These are phyloP conservation scores for Clavispora vitiphila DNA, from an alignment of 805 yeast species.

Conservation along the genomic window DNA sequence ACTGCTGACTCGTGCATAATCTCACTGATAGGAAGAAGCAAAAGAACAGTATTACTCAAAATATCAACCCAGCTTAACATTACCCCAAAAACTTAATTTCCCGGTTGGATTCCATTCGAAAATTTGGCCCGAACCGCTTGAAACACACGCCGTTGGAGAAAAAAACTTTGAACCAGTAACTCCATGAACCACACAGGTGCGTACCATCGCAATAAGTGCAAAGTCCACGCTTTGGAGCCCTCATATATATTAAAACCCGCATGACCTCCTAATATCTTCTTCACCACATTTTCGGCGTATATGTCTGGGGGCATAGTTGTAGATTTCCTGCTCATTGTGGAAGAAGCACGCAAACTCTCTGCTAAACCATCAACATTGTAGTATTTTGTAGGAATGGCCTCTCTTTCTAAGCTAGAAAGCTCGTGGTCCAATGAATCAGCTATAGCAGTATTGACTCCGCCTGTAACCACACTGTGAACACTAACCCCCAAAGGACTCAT, in stretches of 20 bases:
- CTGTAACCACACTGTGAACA: constrained; percentile 35
- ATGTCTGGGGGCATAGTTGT: constrained; percentile 2
- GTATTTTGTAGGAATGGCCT: not conserved
- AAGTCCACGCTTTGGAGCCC: constrained; percentile 7
- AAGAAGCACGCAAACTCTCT: constrained; percentile 6
- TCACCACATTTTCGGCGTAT: constrained; percentile 12
- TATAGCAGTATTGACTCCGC: constrained; percentile 35
- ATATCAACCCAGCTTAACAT: no score
- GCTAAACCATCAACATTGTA: constrained; percentile 7
- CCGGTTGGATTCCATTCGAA: no score
- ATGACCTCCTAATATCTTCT: constrained; percentile 3
- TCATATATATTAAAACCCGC: constrained; percentile 14
- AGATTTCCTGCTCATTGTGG: constrained; percentile 8
- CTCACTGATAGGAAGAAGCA: no score
- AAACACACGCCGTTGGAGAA: constrained; percentile 11
- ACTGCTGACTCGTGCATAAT: no score
- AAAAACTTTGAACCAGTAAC: constrained; percentile 8
- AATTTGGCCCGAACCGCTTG: not conserved
- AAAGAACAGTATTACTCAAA: no score
- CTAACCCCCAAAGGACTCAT: constrained; percentile 34
- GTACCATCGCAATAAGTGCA: constrained; percentile 11
- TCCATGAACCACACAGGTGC: constrained; percentile 11
- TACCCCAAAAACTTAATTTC: no score
- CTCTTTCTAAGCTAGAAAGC: not conserved
- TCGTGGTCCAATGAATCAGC: constrained; percentile 12